Evolutionary conservation across 176 grass and related monocot species (phyloP).

Genomic region (Oryza officinalis): DNA sequence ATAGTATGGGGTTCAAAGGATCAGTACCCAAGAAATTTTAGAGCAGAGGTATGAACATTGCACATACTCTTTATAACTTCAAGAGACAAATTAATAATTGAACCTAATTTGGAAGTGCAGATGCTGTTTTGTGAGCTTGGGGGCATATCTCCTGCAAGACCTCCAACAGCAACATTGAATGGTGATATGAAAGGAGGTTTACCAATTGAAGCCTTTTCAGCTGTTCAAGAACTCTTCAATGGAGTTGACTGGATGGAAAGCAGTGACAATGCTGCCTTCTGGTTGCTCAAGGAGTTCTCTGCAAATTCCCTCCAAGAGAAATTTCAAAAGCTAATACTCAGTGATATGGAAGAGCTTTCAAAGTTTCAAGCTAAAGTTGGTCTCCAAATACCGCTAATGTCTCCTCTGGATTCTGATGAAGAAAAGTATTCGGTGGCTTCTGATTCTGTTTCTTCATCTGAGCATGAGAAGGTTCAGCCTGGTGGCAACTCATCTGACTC

Average conservation of each 20-base stretch:
- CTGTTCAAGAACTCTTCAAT: conserved; percentile 96
- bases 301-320: conserved; percentile 84
- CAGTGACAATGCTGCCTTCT: conserved; percentile 83
- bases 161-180: conserved; percentile 73
- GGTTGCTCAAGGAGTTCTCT: conserved; percentile 93
- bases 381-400: conserved; percentile 66
- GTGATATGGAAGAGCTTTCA: conserved; percentile 76
- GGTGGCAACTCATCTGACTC: conserved; percentile 51
- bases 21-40: conserved; percentile 77
- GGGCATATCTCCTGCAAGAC: conserved; percentile 71
- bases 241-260: conserved; percentile 88
- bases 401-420: conserved; percentile 89
- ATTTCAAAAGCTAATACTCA: conserved; percentile 90
- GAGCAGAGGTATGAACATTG: conserved; percentile 72
- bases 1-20: conserved; percentile 92
- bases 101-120: conserved; percentile 46
- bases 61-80: conserved; percentile 10
- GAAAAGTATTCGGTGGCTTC: conserved; percentile 93
- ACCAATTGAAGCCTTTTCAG: conserved; percentile 95
- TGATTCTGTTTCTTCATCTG: conserved; percentile 73
- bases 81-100: conserved; percentile 2
- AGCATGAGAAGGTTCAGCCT: conserved; percentile 71
- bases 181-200: conserved; percentile 93
- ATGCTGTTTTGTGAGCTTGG: conserved; percentile 95
- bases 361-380: conserved; percentile 72